Evolutionary conservation across 2,329 filamentous ascomycete genomes (phyloP).

Genomic region (Cladosporium sphaerospermum): DNA sequence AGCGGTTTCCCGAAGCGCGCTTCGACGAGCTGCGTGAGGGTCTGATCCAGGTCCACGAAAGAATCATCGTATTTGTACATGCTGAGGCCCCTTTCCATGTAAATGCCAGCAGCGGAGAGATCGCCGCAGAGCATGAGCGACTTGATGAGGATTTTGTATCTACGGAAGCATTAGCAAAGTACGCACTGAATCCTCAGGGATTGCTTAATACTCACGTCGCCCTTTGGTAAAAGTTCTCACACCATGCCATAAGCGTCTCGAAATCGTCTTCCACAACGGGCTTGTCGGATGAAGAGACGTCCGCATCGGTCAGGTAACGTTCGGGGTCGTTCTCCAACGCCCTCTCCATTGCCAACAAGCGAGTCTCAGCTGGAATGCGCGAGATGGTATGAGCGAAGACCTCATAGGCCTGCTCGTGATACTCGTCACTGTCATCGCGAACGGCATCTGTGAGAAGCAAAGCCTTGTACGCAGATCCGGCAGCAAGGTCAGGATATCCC

Average conservation of each 20-base stretch:
- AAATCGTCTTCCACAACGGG: slow-evolving; percentile 5
- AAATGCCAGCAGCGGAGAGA: slow-evolving; percentile 9
- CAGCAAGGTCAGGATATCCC: slow-evolving; percentile 83
- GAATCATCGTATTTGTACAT: slow-evolving; percentile 10
- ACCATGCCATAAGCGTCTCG: slow-evolving; percentile 8
- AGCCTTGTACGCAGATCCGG: slow-evolving; percentile 83
- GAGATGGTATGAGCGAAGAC: slow-evolving; percentile 5
- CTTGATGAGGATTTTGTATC: slow-evolving; percentile 3
- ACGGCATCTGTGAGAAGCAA: slow-evolving; percentile 81
- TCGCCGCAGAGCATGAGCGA: slow-evolving; percentile 11
- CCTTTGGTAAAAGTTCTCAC: slow-evolving; percentile 9
- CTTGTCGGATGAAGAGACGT: slow-evolving; percentile 1
- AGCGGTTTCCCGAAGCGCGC: slow-evolving; percentile 2
- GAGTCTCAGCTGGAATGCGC: slow-evolving; percentile 3
- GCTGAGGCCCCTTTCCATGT: slow-evolving; percentile 7
- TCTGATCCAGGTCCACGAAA: slow-evolving; percentile 4
- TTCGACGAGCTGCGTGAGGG: background rate
- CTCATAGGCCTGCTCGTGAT: slow-evolving; percentile 61
- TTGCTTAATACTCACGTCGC: background rate
- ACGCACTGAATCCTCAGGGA: background rate
- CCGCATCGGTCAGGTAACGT: slow-evolving; percentile 7
- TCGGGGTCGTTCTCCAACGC: slow-evolving; percentile 5
- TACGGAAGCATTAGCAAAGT: background rate
- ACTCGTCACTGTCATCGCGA: slow-evolving; percentile 72
- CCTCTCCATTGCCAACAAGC: slow-evolving; percentile 4